Evolutionary conservation across 768 basidiomycete species (phyloP), one percentile per base, ranked within the genome.

Genomic region (Crassisporium funariophilum): DNA sequence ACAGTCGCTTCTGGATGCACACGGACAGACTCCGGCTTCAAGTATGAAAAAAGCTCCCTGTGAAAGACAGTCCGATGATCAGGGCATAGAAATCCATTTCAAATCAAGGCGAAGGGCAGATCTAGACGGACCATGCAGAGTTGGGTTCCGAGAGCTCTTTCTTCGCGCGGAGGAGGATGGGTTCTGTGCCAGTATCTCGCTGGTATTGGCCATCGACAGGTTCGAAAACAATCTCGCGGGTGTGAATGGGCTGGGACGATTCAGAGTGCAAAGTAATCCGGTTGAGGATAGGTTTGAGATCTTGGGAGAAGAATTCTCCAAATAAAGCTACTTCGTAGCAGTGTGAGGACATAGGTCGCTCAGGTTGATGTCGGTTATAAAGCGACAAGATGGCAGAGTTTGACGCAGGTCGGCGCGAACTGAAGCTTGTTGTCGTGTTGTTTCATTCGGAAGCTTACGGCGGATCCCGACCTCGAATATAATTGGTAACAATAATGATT

Each of bases 1-100:
- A 93, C 90, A 3, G 91, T 93, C 1, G 89, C 88, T 61, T 91
- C 88, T 8, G 90, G 89, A 55, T 91, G 86, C 12, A 85, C 83
- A 35, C 89, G 80, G 9, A 82, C 82, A n/a, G 86, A 84, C 63
- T 92, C 90, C 41, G 91, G 89, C 61, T 89, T 90, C 46, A 90
- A 70, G 61, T 86, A 88, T 17, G 89, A 88, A 62, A 84, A 89
- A 12, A 93, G 64, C 7, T 83, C 72, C 89, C 88, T 91, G 52
- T 27, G 15, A 47, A 37, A 19, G 31, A 46, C 25, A 38, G 37
- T 39, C 13, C 47, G 22, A 39, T 33, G 36, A 21, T 27, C 9
- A 39, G 10, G 17, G 12, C n/a, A 17, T 7, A 38, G 37, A 11
- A 22, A 23, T 13, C 13, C 33, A 23, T 17, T 15, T 16, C 20